These are phyloP conservation scores for Orbilia quercus DNA, from an alignment of 2,329 filamentous ascomycete species.

Conservation along the genomic window DNA sequence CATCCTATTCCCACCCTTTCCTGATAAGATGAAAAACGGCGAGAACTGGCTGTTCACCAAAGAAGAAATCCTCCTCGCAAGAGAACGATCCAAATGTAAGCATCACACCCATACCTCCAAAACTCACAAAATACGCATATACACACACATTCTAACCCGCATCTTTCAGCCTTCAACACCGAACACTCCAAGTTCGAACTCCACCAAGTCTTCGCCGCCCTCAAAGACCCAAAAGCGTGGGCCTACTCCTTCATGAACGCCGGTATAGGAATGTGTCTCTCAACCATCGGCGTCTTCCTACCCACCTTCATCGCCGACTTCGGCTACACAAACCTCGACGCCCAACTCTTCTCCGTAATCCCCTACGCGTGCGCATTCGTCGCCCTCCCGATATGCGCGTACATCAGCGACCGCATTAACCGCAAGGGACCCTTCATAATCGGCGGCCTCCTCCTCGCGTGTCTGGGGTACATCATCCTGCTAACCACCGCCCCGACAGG, in stretches of 20 bases:
- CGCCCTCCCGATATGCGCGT: slow-evolving; percentile 16
- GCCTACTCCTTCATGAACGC: slow-evolving; percentile 38
- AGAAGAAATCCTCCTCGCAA: slow-evolving; percentile 38
- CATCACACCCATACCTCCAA: too few species aligned
- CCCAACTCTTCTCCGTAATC: slow-evolving; percentile 33
- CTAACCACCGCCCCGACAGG: slow-evolving; percentile 3
- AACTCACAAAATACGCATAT: not conserved
- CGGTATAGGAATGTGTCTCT: slow-evolving; percentile 32
- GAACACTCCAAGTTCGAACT: slow-evolving; percentile 34
- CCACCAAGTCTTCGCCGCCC: slow-evolving; percentile 18
- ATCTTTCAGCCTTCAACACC: slow-evolving; percentile 18
- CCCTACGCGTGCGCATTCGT: slow-evolving; percentile 26
- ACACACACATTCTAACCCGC: not conserved
- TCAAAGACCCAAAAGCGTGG: slow-evolving; percentile 37
- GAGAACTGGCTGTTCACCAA: slow-evolving; percentile 37
- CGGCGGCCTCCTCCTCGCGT: slow-evolving; percentile 10
- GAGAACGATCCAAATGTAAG: slow-evolving; percentile 25
- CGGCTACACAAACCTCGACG: slow-evolving; percentile 26
- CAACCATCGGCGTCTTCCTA: slow-evolving; percentile 38
- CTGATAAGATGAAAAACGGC: slow-evolving; percentile 38
- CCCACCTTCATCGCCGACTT: slow-evolving; percentile 39
- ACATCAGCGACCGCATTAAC: slow-evolving; percentile 27
- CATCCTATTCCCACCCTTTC: slow-evolving; percentile 18
- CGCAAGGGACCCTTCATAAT: slow-evolving; percentile 33
- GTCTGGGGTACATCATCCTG: slow-evolving; percentile 29